Evolutionary conservation across 2,329 filamentous ascomycete species (phyloP).

Genomic region (Trichoderma polysporum): DNA sequence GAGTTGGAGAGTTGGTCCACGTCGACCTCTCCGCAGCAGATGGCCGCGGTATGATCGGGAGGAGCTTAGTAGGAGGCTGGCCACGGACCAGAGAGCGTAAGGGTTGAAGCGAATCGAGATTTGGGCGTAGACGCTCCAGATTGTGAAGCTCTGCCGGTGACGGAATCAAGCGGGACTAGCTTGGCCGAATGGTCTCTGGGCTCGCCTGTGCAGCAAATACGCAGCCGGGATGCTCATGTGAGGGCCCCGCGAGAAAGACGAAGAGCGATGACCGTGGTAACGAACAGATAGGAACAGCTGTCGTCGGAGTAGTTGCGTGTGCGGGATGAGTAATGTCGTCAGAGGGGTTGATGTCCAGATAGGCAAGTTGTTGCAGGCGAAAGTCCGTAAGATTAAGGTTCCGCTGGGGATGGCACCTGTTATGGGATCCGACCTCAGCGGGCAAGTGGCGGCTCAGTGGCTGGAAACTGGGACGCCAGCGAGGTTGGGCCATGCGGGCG

Average conservation of each 20-base stretch:
- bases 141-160: conserved; percentile 13
- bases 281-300: conserved; percentile 7
- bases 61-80: conserved; percentile 27
- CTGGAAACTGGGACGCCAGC: not conserved
- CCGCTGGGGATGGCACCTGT: conserved; percentile 7
- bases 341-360: conserved; percentile 15
- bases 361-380: not conserved
- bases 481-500: not conserved
- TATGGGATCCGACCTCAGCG: not conserved
- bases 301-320: not conserved
- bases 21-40: conserved; percentile 42
- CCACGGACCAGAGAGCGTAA: conserved; percentile 25
- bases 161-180: not conserved
- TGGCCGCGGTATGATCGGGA: conserved; percentile 36
- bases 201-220: conserved; percentile 15
- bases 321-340: conserved; percentile 18
- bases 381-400: conserved; percentile 8
- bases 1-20: conserved; percentile 41
- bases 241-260: not conserved
- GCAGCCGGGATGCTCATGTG: conserved; percentile 16
- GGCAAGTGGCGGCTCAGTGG: conserved; percentile 2
- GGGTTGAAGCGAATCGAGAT: conserved; percentile 22
- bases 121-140: conserved; percentile 9
- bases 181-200: conserved; percentile 4
- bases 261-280: not conserved